Base-by-base conservation (phyloP, 306 rosid species). In the Sindora glabra region DNA sequence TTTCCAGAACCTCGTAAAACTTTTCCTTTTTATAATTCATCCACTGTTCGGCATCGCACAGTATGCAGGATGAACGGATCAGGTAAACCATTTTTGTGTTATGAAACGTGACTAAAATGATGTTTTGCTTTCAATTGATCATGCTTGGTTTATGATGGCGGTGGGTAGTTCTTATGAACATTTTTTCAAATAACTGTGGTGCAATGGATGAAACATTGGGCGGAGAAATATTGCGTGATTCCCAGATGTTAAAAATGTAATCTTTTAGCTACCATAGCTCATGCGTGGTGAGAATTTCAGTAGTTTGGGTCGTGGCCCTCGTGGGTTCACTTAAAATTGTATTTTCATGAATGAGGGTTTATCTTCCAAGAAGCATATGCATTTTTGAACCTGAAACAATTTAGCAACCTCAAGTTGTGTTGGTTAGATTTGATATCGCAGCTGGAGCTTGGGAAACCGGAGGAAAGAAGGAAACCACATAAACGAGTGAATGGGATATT, bases 401-500 rank as follows among this genome's bases (percentile, higher is more conserved):
- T 59, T 59, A 59, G 61, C 45, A 18, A 39, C 61, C 52, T 38
- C 27, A 59, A 40, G 24, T 54, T 27, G 40, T 48, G 62, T 75
- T 59, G 47, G 68, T 76, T 79, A 89, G 99, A 89, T 56, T 65
- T 86, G 70, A 76, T 78, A 40, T 76, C 95, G 25, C 85, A 76
- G 71, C 79, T 89, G 79, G 96, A 89, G 57, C 71, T 89, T 24
- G 88, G 80, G 42, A 80, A 80, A 62, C 77, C 86, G 2, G 74
- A 70, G 46, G 73, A 42, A 23, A 70, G 71, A 41, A 48, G 76
- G 68, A 84, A 65, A 74, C 86, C 79, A 0, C 81, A 78, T 56
- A 82, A 72, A 70, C 96, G 73, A 16, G 90, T 77, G 22, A 92
- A 76, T 3, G 99, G 99, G 23, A 89, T 92, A 76, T 89, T 89